A percentile compares a stretch with the other conserved stretches of the same genome.
Conservation (phyloP, 306 rosid species). For the Parietaria judaica region DNA sequence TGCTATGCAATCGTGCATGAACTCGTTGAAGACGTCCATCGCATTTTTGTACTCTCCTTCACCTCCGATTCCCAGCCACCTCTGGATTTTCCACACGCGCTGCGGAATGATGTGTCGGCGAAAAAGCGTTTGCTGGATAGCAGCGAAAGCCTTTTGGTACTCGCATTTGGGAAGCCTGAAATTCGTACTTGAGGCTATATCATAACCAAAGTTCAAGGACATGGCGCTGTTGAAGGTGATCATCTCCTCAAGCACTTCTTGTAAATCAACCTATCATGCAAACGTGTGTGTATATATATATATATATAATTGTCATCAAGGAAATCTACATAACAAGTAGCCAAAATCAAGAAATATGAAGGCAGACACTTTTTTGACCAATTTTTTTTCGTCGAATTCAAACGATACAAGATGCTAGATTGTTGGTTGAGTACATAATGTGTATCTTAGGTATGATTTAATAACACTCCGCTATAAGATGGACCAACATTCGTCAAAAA, state of each 20-base stretch:
- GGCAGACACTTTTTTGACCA: no score
- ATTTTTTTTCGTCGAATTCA: no score
- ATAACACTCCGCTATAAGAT: no score
- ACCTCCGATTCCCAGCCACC: constrained; percentile 30
- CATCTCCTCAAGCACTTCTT: constrained; percentile 21
- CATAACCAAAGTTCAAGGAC: constrained; percentile 21
- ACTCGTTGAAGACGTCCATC: constrained; percentile 22
- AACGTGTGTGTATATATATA: no score
- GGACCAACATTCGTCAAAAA: no score
- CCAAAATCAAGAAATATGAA: no score
- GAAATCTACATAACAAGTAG: no score
- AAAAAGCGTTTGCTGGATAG: constrained; percentile 10
- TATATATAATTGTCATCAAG: no score
- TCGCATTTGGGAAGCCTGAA: constrained; percentile 1
- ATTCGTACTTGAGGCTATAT: constrained; percentile 17
- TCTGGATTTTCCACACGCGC: constrained; percentile 32
- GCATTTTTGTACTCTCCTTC: constrained; percentile 27
- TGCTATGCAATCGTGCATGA: constrained; percentile 20
- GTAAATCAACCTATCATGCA: constrained; percentile 24
- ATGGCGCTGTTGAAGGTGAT: constrained; percentile 26
- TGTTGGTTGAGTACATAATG: no score
- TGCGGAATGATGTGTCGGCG: constrained; percentile 18
- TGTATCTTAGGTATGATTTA: no score
- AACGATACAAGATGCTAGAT: no score
- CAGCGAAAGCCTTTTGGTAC: constrained; percentile 16